A percentile compares a stretch with the other conserved stretches of the same genome.
Evolutionary conservation across 2,329 filamentous ascomycete species (phyloP).

Genomic region (Alternaria angustiovoidea): DNA sequence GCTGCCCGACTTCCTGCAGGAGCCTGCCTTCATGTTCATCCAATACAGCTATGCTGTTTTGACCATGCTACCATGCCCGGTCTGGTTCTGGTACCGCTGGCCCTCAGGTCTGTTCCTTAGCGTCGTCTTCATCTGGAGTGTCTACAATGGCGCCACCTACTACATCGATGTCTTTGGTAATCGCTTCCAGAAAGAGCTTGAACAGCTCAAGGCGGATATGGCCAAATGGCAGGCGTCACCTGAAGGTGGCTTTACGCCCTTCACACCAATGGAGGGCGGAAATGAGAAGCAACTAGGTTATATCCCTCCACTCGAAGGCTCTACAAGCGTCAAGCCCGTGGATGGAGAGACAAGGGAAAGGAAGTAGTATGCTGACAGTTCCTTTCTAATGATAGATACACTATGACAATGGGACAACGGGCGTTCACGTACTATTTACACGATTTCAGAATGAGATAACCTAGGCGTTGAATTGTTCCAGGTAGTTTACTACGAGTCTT

Average conservation of each 20-base stretch:
- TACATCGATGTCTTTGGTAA: slow-evolving; percentile 99
- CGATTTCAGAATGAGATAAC: slow-evolving; percentile 9
- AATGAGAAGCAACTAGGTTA: slow-evolving; percentile 37
- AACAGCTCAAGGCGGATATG: slow-evolving; percentile 87
- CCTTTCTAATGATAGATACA: not conserved
- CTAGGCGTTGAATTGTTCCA: slow-evolving; percentile 7
- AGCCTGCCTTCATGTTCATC: slow-evolving; percentile 93
- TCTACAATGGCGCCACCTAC: slow-evolving; percentile 96
- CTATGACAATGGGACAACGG: not conserved
- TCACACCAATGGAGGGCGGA: slow-evolving; percentile 33
- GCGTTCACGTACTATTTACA: not conserved
- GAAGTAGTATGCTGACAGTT: slow-evolving; percentile 18
- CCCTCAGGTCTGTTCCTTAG: slow-evolving; percentile 80
- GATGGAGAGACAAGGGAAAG: slow-evolving; percentile 31
- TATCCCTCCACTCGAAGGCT: slow-evolving; percentile 43
- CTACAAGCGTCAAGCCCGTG: slow-evolving; percentile 30
- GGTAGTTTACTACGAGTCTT: not conserved
- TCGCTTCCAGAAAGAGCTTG: slow-evolving; percentile 94
- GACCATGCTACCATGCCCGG: slow-evolving; percentile 91
- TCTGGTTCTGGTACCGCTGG: slow-evolving; percentile 93
- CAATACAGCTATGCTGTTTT: slow-evolving; percentile 90
- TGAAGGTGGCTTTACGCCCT: slow-evolving; percentile 33
- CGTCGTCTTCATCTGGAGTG: slow-evolving; percentile 88
- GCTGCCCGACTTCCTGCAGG: slow-evolving; percentile 78
- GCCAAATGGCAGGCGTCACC: slow-evolving; percentile 76